A percentile compares a stretch with the other conserved stretches of the same genome.
Conservation (phyloP, 257 asterid species). For the Ehretia macrophylla region DNA sequence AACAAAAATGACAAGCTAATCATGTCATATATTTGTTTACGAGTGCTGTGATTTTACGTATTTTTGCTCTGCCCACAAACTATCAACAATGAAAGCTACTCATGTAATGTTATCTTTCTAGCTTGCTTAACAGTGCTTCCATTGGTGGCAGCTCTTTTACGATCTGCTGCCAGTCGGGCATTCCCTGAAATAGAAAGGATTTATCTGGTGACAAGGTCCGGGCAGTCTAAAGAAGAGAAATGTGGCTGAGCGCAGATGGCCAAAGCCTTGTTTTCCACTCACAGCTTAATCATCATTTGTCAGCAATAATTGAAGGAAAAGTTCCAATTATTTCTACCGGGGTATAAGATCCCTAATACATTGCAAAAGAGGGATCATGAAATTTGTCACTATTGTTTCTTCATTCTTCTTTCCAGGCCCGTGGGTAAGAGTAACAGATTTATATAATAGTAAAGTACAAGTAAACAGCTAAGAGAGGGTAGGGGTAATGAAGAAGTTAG, state of each 20-base stretch:
- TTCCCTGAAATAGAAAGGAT: slow-evolving; percentile 51
- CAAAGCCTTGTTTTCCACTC: not conserved
- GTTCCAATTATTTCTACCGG: too few species aligned
- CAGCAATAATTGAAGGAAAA: not conserved
- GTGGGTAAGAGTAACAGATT: too few species aligned
- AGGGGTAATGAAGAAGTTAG: not conserved
- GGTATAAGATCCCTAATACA: too few species aligned
- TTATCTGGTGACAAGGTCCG: not conserved
- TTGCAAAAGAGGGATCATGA: too few species aligned
- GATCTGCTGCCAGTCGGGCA: slow-evolving; percentile 95
- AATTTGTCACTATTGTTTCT: not conserved
- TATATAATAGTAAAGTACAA: not conserved
- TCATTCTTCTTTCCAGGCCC: too few species aligned
- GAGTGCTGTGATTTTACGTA: too few species aligned
- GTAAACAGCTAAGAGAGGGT: not conserved
- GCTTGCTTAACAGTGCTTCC: slow-evolving; percentile 90
- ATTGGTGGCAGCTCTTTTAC: slow-evolving; percentile 79
- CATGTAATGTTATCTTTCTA: slow-evolving; percentile 64
- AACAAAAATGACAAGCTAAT: too few species aligned
- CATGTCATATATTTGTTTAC: too few species aligned
- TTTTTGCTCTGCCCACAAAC: too few species aligned
- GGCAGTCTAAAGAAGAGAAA: too few species aligned
- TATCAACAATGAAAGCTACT: slow-evolving; percentile 8
- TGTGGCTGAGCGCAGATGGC: too few species aligned
- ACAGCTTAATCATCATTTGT: not conserved